phyloP scores from a whole-genome alignment of 352 stramenopile species.

The Pythium aristosporum region DNA sequence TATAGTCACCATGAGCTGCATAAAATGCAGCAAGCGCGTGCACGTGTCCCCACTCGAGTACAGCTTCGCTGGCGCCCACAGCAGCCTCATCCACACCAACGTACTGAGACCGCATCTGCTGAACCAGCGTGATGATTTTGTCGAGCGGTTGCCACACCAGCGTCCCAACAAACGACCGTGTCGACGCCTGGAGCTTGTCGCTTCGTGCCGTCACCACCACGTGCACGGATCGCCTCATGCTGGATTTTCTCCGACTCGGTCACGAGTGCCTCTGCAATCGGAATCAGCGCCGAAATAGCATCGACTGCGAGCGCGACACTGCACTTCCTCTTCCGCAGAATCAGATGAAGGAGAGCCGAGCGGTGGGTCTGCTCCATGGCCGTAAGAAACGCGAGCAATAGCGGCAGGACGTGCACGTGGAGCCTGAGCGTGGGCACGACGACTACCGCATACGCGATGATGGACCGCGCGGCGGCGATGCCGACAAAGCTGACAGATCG shows the following conservation, averaged over 20 bases:
- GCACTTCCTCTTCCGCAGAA: no score
- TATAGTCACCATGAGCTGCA: constrained; percentile 2
- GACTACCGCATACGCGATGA: constrained; percentile 75
- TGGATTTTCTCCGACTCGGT: constrained; percentile 15
- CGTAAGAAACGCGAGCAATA: constrained; percentile 65
- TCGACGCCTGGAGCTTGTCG: constrained; percentile 25
- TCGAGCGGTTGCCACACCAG: constrained; percentile 18
- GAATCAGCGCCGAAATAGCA: constrained; percentile 19
- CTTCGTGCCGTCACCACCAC: constrained; percentile 18
- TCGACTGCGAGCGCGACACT: constrained; percentile 22
- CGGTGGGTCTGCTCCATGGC: constrained; percentile 83
- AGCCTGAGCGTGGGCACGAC: constrained; percentile 65
- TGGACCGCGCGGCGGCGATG: constrained; percentile 60
- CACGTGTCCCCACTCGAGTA: constrained; percentile 7
- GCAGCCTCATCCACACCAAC: constrained; percentile 1
- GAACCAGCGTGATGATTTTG: constrained; percentile 17
- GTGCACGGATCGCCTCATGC: constrained; percentile 20
- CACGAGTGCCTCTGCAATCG: constrained; percentile 9
- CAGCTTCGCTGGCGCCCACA: not conserved
- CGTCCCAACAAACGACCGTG: constrained; percentile 19
- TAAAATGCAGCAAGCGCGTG: constrained; percentile 10
- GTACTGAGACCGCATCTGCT: constrained; percentile 18
- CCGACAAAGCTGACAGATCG: constrained; percentile 70
- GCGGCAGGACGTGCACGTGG: constrained; percentile 70
- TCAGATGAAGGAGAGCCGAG: constrained; percentile 63